These are phyloP conservation scores for Nowakowskiella sp. DNA, from an alignment of 192 early-diverging fungal genomes.

Conservation along the genomic window DNA sequence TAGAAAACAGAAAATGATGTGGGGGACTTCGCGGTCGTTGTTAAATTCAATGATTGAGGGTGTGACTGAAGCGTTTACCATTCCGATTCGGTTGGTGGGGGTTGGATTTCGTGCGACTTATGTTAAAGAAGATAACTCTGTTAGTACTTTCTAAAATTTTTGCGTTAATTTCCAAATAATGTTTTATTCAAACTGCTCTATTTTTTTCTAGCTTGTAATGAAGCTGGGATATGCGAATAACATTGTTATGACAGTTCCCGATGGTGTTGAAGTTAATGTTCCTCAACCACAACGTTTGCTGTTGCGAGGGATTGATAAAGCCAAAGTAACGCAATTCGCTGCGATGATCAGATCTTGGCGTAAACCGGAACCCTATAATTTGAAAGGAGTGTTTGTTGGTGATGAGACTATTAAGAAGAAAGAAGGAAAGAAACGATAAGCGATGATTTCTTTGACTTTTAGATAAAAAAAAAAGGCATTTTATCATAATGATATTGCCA, in stretches of 20 bases:
- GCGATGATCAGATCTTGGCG: slow-evolving; percentile 83
- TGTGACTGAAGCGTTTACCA: slow-evolving; percentile 80
- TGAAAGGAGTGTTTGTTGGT: slow-evolving; percentile 97
- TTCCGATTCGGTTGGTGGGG: slow-evolving; percentile 78
- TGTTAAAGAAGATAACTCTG: slow-evolving; percentile 41
- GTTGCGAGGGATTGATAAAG: slow-evolving; percentile 69
- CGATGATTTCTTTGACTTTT: no score
- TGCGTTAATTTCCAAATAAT: no score
- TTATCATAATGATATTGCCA: no score
- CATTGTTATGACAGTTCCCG: slow-evolving; percentile 68
- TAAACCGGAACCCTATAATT: slow-evolving; percentile 97
- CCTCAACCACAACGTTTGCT: slow-evolving; percentile 80
- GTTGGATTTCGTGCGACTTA: slow-evolving; percentile 89
- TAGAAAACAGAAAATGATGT: slow-evolving; percentile 81
- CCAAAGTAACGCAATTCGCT: slow-evolving; percentile 81
- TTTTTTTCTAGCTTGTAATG: slow-evolving; percentile 63
- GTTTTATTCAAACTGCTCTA: no score
- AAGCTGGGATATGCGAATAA: slow-evolving; percentile 87
- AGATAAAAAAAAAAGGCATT: no score
- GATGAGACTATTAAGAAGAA: slow-evolving; percentile 99
- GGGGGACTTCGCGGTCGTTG: slow-evolving; percentile 92
- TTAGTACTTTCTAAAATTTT: no score
- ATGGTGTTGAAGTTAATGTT: slow-evolving; percentile 63
- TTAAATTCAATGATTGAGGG: slow-evolving; percentile 80
- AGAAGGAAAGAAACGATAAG: slow-evolving; percentile 86